These are phyloP conservation scores for Trichoderma koningii DNA, from an alignment of 2,329 filamentous ascomycete species.

Conservation along the genomic window DNA sequence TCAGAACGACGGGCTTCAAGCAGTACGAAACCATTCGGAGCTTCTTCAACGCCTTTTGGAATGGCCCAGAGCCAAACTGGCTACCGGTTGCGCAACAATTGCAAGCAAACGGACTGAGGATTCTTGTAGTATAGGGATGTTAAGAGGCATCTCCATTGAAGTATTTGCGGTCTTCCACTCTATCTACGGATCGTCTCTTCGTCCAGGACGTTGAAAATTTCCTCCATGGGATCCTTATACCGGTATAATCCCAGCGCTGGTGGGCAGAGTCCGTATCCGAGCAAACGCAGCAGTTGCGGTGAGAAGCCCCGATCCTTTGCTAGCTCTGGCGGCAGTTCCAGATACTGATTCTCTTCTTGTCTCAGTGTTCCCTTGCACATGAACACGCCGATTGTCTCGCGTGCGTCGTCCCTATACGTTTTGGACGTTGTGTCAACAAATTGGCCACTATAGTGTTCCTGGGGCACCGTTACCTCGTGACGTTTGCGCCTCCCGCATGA, in stretches of 20 bases:
- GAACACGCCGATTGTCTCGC: constrained; percentile 41
- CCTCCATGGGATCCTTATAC: constrained; percentile 43
- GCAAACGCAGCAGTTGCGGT: constrained; percentile 38
- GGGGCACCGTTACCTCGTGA: constrained; percentile 32
- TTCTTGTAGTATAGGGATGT: constrained; percentile 30
- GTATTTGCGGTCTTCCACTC: not conserved
- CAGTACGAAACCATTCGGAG: constrained; percentile 32
- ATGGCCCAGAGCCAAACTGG: constrained; percentile 34
- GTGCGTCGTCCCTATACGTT: constrained; percentile 33
- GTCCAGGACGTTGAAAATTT: constrained; percentile 42
- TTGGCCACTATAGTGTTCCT: not conserved
- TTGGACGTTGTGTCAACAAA: constrained; percentile 18
- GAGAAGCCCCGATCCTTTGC: constrained; percentile 38
- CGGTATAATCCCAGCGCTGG: constrained; percentile 42
- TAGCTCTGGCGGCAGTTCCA: constrained; percentile 36
- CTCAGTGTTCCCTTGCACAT: constrained; percentile 40
- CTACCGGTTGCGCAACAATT: constrained; percentile 32
- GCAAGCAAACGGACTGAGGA: constrained; percentile 32
- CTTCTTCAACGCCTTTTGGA: constrained; percentile 36
- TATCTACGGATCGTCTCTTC: constrained; percentile 41
- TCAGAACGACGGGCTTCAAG: constrained; percentile 33
- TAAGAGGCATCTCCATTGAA: not conserved
- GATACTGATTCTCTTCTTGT: constrained; percentile 41
- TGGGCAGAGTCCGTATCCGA: constrained; percentile 40
- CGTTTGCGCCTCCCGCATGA: constrained; percentile 45